Evolutionary conservation across 2,329 filamentous ascomycete genomes (phyloP), one percentile per base, ranked within the genome.

Genomic region (Arthrinium phaeospermum): DNA sequence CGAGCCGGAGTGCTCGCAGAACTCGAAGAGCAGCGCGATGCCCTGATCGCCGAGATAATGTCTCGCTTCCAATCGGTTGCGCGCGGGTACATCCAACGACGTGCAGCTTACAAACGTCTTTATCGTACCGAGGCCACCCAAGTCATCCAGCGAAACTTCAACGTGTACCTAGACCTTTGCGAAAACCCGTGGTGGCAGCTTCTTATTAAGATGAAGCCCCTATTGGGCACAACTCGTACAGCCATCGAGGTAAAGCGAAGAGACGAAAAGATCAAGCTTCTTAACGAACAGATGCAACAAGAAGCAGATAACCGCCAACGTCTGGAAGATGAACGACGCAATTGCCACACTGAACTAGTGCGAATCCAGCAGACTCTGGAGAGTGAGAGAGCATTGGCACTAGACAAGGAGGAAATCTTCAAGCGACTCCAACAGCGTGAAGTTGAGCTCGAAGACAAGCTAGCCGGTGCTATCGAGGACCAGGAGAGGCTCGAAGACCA

Each of bases 341-440:
- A 95, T 74, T 93, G 94, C 1, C 93, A 98, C 76, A 87, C 92
- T 19, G 96, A 99, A 78, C 92, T 98, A 78, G 90, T 95, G 76
- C 91, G 93, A 45, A 94, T 98, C 67, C 95, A 98, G 80, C 94
- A 98, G 78, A 97, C 94, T 0, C 87, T 99, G 1, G 97, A 99
- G 81, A 98, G 95, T 76, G 97, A 99, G 82, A 91, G 96, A 69
- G 94, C 96, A n/a, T 87, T 99, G 57, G 96, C 96, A 0, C 86
- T 99, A 6, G 96, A 99, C 83, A 99, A 99, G 81, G 97, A 99
- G 80, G 96, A 99, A 79, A 99, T 99, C 73, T 99, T 98, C 86
- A 97, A 96, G 80, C 91, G 97, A n/a, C 87, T 99, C 30, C 96
- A 98, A 80, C 86, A 92, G 70, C 93, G 96, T n/a, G 96, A 99